A percentile compares a stretch with the other conserved stretches of the same genome.
These are phyloP conservation scores for Clausena lansium DNA, from an alignment of 345 rosid genomes.

Conservation along the genomic window DNA sequence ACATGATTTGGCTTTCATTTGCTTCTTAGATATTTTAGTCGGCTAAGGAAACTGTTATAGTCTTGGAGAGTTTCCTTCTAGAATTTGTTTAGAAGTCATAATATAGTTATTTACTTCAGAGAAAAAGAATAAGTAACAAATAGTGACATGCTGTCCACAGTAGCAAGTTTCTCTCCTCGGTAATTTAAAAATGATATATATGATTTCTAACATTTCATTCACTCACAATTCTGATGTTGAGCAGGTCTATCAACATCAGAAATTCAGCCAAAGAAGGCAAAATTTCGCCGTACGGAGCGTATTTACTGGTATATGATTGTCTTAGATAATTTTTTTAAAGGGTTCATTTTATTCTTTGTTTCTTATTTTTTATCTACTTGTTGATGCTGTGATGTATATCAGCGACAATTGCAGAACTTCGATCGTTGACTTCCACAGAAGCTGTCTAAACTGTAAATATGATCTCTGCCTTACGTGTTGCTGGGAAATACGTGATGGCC, in stretches of 20 bases:
- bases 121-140: not conserved
- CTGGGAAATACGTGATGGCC: constrained; percentile 37
- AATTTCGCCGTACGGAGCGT: constrained; percentile 28
- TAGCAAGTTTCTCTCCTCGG: not conserved
- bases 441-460: constrained; percentile 37
- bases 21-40: not conserved
- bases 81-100: not conserved
- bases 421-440: constrained; percentile 40
- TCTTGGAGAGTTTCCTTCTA: not conserved
- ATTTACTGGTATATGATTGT: constrained; percentile 35
- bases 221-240: not conserved
- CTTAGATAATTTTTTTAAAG: not conserved
- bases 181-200: not conserved
- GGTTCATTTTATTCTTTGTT: not conserved
- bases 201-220: not conserved
- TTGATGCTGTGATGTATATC: not conserved
- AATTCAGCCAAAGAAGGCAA: constrained; percentile 18
- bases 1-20: not conserved
- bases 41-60: not conserved
- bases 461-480: constrained; percentile 49
- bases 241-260: constrained; percentile 24
- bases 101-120: not conserved
- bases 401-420: constrained; percentile 50
- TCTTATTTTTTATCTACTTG: not conserved
- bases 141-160: not conserved